Conservation (phyloP, 345 rosid genomes). For the Eucalyptus polybractea region DNA sequence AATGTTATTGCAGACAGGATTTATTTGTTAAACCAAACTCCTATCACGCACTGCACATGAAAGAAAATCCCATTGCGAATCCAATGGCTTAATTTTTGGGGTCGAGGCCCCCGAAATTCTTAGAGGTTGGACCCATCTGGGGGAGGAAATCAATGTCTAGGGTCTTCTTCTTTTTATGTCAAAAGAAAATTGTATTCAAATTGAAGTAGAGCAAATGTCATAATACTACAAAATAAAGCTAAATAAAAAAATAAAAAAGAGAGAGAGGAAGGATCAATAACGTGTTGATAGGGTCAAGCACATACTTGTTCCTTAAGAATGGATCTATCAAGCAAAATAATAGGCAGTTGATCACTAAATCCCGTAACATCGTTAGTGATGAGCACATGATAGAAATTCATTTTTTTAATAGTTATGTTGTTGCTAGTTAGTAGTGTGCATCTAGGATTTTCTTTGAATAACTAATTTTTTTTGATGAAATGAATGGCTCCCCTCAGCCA, state of each 20-base stretch:
- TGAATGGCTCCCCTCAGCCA: rapidly evolving
- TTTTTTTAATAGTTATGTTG: too few species aligned
- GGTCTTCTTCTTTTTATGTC: too few species aligned
- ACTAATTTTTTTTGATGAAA: not conserved
- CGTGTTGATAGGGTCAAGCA: too few species aligned
- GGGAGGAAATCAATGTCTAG: not conserved
- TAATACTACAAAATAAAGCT: too few species aligned
- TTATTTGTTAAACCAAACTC: not conserved
- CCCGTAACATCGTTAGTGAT: too few species aligned
- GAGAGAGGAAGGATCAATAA: too few species aligned
- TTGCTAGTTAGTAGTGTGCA: rapidly evolving
- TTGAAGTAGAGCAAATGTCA: too few species aligned
- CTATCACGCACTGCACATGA: not conserved
- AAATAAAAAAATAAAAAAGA: too few species aligned
- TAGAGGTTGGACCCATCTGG: not conserved
- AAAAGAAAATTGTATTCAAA: too few species aligned
- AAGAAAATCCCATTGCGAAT: not conserved
- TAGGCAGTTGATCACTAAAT: rapidly evolving
- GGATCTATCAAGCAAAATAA: too few species aligned
- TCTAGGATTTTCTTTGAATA: not conserved
- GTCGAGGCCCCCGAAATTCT: not conserved
- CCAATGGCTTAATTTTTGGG: not conserved
- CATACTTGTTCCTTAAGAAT: too few species aligned
- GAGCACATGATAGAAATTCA: rapidly evolving
- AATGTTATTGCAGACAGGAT: not conserved